These are phyloP conservation scores for Dendrobium catenatum DNA, from an alignment of 106 monocot species.

Conservation along the genomic window DNA sequence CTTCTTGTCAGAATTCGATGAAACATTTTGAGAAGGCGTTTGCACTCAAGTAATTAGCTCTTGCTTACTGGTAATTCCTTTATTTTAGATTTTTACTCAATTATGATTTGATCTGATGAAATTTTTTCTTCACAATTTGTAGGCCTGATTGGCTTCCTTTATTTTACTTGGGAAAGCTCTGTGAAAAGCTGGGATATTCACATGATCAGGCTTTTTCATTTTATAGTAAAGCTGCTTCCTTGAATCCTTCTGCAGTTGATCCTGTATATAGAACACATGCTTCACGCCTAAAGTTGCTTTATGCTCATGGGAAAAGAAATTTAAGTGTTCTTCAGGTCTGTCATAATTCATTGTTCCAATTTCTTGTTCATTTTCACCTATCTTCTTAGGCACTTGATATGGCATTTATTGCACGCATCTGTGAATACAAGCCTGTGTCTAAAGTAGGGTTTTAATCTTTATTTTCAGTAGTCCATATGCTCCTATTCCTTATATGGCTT, in stretches of 20 bases:
- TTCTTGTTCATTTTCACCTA: background rate
- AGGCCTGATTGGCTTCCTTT: slow-evolving; percentile 91
- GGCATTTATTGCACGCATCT: background rate
- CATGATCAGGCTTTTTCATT: slow-evolving; percentile 69
- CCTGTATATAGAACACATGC: slow-evolving; percentile 91
- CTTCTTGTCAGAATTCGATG: slow-evolving; percentile 76
- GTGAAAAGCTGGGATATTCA: slow-evolving; percentile 80
- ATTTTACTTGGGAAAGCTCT: slow-evolving; percentile 93
- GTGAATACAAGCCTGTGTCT: background rate
- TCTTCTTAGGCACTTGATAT: background rate
- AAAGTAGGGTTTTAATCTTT: background rate
- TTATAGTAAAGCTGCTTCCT: slow-evolving; percentile 57
- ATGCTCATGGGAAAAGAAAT: slow-evolving; percentile 49
- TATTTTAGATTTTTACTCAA: background rate
- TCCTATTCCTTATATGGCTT: background rate
- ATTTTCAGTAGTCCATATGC: background rate
- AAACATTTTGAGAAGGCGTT: slow-evolving; percentile 92
- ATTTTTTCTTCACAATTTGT: slow-evolving; percentile 15
- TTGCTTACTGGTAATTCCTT: background rate
- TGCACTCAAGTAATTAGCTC: slow-evolving; percentile 41
- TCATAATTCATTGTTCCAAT: slow-evolving; percentile 5
- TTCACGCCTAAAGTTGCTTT: slow-evolving; percentile 87
- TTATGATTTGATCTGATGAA: background rate
- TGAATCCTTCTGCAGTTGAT: slow-evolving; percentile 95
- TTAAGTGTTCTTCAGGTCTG: slow-evolving; percentile 56